A percentile compares a stretch with the other conserved stretches of the same genome.
Conservation (phyloP, 306 rosid species). For the Fragaria iinumae region DNA sequence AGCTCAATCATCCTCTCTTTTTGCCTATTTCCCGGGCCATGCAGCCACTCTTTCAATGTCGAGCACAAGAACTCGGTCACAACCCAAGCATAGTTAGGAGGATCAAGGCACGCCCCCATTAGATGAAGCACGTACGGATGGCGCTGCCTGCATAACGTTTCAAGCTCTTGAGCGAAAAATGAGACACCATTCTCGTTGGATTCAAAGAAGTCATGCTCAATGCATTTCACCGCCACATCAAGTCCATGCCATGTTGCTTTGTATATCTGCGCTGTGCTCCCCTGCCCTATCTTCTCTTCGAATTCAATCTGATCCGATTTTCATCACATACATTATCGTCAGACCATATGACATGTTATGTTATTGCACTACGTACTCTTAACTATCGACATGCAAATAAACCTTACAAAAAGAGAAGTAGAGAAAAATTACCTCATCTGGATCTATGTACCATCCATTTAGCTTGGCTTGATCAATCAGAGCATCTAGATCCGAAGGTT, state of each 20-base stretch:
- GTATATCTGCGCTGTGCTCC: constrained; percentile 64
- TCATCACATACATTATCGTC: not conserved
- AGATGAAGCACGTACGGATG: constrained; percentile 64
- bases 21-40: constrained; percentile 56
- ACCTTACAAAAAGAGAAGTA: not conserved
- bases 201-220: constrained; percentile 46
- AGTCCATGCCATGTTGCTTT: constrained; percentile 69
- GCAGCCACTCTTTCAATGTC: constrained; percentile 74
- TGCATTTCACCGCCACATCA: constrained; percentile 79
- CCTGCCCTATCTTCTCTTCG: constrained; percentile 66
- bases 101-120: constrained; percentile 78
- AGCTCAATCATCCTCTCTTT: constrained; percentile 39
- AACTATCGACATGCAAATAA: not conserved
- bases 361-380: not conserved
- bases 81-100: constrained; percentile 72
- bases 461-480: constrained; percentile 51
- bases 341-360: not conserved
- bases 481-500: constrained; percentile 39
- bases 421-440: constrained; percentile 48
- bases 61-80: constrained; percentile 50
- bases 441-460: constrained; percentile 68
- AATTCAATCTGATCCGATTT: constrained; percentile 42
- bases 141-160: constrained; percentile 62
- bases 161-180: constrained; percentile 65
- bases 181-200: constrained; percentile 46